phyloP scores from a whole-genome alignment of 257 asterid genomes.

The Nicotiana otophora region DNA sequence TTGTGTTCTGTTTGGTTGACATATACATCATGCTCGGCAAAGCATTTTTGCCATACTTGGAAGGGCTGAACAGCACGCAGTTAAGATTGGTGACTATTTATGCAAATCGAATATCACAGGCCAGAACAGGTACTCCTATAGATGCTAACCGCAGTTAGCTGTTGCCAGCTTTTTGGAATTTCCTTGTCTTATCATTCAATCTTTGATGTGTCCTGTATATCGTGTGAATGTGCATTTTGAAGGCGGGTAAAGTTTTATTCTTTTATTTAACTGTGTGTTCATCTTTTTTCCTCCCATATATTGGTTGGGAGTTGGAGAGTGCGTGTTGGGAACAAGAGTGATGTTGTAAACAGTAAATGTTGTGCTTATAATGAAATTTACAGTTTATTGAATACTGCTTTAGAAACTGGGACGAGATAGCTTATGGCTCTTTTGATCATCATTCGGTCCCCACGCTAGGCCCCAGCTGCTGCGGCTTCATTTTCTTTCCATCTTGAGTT shows the following conservation, averaged over 20 bases:
- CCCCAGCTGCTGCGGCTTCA: no score
- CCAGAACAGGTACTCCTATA: conserved; percentile 81
- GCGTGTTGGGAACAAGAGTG: conserved; percentile 4
- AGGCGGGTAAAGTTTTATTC: conserved; percentile 13
- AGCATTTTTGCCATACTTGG: conserved; percentile 89
- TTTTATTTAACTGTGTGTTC: conserved; percentile 11
- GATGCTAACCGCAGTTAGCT: conserved; percentile 49
- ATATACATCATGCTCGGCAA: conserved; percentile 93
- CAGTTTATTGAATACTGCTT: not conserved
- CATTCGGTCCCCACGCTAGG: no score
- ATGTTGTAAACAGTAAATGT: conserved; percentile 8
- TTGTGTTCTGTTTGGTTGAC: conserved; percentile 96
- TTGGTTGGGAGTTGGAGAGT: conserved; percentile 14
- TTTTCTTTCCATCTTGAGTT: no score
- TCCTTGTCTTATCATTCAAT: conserved; percentile 7
- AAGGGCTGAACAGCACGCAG: conserved; percentile 88
- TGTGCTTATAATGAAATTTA: conserved; percentile 8
- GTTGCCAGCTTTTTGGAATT: conserved; percentile 12
- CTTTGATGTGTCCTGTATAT: conserved; percentile 8
- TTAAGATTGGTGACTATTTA: conserved; percentile 85
- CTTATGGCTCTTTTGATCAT: not conserved
- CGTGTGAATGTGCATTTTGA: conserved; percentile 15
- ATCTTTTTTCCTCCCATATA: conserved; percentile 7
- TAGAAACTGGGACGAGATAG: not conserved
- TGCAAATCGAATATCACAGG: conserved; percentile 97